These are phyloP conservation scores for Cutaneotrichosporon cyanovorans DNA, from an alignment of 1,284 basidiomycete genomes.

Conservation along the genomic window DNA sequence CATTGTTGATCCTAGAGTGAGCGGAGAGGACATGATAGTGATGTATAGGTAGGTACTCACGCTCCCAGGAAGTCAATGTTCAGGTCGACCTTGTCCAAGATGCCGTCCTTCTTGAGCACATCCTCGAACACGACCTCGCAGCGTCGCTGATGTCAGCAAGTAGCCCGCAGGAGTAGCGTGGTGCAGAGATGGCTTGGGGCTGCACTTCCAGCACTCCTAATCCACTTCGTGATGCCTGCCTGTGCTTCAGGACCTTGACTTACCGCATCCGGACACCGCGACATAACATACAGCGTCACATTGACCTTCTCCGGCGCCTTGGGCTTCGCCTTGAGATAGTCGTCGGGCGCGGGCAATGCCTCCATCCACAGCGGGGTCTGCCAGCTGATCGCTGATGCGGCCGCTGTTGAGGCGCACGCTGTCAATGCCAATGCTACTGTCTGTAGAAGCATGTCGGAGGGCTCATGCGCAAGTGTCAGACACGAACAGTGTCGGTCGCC, in stretches of 20 bases:
- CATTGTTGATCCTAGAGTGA: constrained; percentile 54
- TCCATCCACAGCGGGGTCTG: neutral
- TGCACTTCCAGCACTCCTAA: too few relatives aligned
- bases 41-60: constrained; percentile 48
- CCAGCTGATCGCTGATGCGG: neutral
- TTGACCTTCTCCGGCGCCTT: constrained; percentile 20
- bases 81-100: constrained; percentile 58
- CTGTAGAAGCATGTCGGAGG: too few relatives aligned
- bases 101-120: constrained; percentile 56
- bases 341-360: neutral
- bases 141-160: constrained; percentile 26
- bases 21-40: too few relatives aligned
- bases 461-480: too few relatives aligned
- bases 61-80: constrained; percentile 63
- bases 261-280: constrained; percentile 44
- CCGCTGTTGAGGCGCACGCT: neutral
- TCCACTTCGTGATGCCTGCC: too few relatives aligned
- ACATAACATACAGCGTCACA: constrained; percentile 44
- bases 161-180: too few relatives aligned
- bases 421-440: too few relatives aligned
- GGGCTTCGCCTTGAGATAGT: neutral
- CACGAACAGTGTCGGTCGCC: too few relatives aligned
- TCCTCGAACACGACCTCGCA: constrained; percentile 69
- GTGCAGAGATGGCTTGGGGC: too few relatives aligned
- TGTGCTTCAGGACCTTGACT: constrained; percentile 19